Base-by-base conservation (phyloP, 2,329 filamentous ascomycete genomes). In the Rachicladosporium sp. region DNA sequence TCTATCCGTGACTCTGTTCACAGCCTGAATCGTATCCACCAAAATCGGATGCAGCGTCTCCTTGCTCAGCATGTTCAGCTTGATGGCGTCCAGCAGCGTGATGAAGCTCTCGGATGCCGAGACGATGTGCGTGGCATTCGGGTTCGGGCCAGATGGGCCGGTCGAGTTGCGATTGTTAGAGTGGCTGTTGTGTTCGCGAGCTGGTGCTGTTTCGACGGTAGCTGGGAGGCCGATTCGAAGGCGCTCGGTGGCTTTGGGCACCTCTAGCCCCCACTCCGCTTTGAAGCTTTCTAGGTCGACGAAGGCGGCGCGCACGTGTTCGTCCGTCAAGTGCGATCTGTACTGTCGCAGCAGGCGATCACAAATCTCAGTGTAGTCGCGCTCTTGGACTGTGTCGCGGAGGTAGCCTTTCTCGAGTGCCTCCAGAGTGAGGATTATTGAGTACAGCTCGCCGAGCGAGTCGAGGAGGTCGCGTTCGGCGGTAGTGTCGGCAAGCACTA, bases 91-190 rank as follows among this genome's bases (percentile, higher is more conserved):
- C 38, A 98, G 74, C 57, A 98, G 89, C 0, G 91, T 98, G 62
- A 98, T 98, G 61, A 98, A 98, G 60, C 95, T 93, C 61, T 98
- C 88, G 1, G 89, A 96, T 2, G 91, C 91, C 47, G 89, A 80
- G 43, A 96, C 93, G 29, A 95, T 64, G 33, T 67, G 71, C 30
- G 73, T 72, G n/a, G 73, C 73, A 37, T 60, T 55, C 10, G 46
- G 41, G 54, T 50, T 43, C 23, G 23, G 23, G 23, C 23, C 23
- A 27, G 23, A 27, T 8, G 23, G 23, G 23, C 23, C 23, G 5
- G 23, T 27, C 7, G 23, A 27, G 23, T 27, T 27, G 23, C 23
- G 23, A 32, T 38, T 42, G 23, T 29, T 36, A 2, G 19, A 41
- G 27, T 42, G 40, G 10, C 29, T 33, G 3, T 11, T 12, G 35